Evolutionary conservation across 1,139 yeast genomes (phyloP).

Genomic region (Saccharomyces hybrid): DNA sequence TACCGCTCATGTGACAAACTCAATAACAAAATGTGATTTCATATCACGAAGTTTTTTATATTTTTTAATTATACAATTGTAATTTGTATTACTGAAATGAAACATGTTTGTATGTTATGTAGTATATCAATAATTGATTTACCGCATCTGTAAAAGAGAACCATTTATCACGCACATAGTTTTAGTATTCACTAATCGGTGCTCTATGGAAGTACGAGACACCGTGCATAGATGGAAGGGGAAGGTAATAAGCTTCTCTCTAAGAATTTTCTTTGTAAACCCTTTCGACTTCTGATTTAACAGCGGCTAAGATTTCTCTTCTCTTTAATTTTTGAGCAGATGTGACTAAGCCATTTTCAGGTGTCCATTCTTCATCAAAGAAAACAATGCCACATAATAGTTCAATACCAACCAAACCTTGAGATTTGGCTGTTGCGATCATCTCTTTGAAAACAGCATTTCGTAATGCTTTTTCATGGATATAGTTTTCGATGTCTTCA

Average conservation of each 20-base stretch:
- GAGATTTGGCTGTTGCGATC: constrained; percentile 69
- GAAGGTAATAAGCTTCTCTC: not conserved
- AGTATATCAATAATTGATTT: not conserved
- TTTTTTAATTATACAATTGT: not conserved
- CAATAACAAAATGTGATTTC: not conserved
- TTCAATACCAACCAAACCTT: constrained; percentile 83
- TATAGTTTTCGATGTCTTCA: constrained; percentile 46
- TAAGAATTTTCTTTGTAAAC: constrained; percentile 35
- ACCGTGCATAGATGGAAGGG: not conserved
- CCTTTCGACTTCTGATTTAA: constrained; percentile 47
- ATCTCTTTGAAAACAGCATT: constrained; percentile 53
- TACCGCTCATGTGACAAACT: not conserved
- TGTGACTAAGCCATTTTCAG: constrained; percentile 88
- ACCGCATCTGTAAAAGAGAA: not conserved
- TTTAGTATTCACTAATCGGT: not conserved
- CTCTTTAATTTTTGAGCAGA: constrained; percentile 96
- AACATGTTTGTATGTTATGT: not conserved
- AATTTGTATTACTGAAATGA: not conserved
- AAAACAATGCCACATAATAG: constrained; percentile 71
- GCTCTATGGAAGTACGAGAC: not conserved
- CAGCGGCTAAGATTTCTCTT: constrained; percentile 69
- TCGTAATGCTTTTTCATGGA: constrained; percentile 51
- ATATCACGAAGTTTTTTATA: not conserved
- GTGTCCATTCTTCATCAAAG: constrained; percentile 94
- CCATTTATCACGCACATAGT: not conserved